Evolutionary conservation across 2,329 filamentous ascomycete genomes (phyloP).

Genomic region (Erysiphe neolycopersici): DNA sequence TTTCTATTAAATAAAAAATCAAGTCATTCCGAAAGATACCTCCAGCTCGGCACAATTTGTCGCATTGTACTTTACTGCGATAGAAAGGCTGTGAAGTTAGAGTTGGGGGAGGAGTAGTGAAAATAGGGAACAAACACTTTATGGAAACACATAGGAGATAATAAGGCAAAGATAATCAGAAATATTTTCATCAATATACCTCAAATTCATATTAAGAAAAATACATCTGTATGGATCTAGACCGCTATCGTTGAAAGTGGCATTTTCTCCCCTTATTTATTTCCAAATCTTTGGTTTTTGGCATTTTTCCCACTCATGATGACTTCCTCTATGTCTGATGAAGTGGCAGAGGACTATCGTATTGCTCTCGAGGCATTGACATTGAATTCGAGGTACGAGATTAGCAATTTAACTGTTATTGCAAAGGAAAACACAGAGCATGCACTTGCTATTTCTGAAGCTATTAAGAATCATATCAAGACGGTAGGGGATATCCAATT

Average conservation of each 20-base stretch:
- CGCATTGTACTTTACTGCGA: neutral
- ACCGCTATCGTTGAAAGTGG: conserved; percentile 12
- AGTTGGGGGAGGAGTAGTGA: conserved; percentile 5
- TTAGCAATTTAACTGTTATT: conserved; percentile 91
- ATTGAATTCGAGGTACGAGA: conserved; percentile 78
- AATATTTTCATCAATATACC: conserved; percentile 14
- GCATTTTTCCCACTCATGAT: conserved; percentile 22
- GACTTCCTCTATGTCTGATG: conserved; percentile 37
- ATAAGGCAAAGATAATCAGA: conserved; percentile 7
- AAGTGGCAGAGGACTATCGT: conserved; percentile 86
- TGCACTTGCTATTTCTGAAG: conserved; percentile 74
- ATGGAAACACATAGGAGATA: conserved; percentile 6
- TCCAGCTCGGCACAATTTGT: neutral
- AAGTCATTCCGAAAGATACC: neutral
- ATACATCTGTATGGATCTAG: conserved; percentile 15
- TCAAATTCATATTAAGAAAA: conserved; percentile 14
- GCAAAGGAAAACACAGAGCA: conserved; percentile 93
- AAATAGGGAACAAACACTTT: conserved; percentile 5
- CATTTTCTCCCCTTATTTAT: neutral
- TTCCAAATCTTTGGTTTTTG: neutral
- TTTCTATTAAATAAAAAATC: neutral
- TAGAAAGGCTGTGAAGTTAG: conserved; percentile 1
- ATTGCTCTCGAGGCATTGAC: conserved; percentile 79
- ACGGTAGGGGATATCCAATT: conserved; percentile 35
- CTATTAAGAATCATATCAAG: conserved; percentile 78